A percentile compares a stretch with the other conserved stretches of the same genome.
These are phyloP conservation scores for Syzygium malaccense DNA, from an alignment of 441 rosid genomes.

Conservation along the genomic window DNA sequence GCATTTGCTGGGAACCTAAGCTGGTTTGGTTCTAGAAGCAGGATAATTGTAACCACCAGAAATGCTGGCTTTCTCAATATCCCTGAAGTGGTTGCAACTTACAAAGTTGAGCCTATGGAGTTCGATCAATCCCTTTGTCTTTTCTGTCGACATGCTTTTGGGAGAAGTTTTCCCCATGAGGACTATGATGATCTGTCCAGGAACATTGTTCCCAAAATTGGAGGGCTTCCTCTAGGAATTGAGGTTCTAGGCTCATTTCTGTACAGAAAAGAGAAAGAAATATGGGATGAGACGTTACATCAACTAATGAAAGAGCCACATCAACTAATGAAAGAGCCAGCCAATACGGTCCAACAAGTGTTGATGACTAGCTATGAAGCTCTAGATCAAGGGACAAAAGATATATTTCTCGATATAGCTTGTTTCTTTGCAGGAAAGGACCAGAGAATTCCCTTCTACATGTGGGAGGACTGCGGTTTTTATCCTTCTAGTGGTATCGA, in stretches of 20 bases:
- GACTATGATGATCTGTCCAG: neutral
- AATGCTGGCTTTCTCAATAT: neutral
- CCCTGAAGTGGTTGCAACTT: neutral
- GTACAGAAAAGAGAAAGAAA: neutral
- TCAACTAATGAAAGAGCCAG: neutral
- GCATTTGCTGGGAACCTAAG: neutral
- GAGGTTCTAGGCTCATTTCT: neutral
- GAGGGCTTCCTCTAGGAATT: neutral
- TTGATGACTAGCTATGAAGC: neutral
- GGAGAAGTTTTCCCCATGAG: neutral
- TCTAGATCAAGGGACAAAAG: neutral
- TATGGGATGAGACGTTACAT: neutral
- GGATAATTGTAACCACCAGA: neutral
- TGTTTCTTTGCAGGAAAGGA: neutral
- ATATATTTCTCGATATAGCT: neutral
- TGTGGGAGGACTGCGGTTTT: neutral
- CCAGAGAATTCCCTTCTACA: neutral
- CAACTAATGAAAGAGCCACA: too few relatives aligned
- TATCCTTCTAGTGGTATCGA: neutral
- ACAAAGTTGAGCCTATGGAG: neutral
- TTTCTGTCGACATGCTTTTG: neutral
- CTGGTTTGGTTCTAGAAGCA: neutral
- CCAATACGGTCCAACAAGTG: rapidly evolving
- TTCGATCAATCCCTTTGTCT: neutral
- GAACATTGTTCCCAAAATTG: neutral